Percentiles rank a stretch among this genome's conserved stretches.
These are phyloP conservation scores for Venturia oleaginea DNA, from an alignment of 2,329 filamentous ascomycete genomes.

Conservation along the genomic window DNA sequence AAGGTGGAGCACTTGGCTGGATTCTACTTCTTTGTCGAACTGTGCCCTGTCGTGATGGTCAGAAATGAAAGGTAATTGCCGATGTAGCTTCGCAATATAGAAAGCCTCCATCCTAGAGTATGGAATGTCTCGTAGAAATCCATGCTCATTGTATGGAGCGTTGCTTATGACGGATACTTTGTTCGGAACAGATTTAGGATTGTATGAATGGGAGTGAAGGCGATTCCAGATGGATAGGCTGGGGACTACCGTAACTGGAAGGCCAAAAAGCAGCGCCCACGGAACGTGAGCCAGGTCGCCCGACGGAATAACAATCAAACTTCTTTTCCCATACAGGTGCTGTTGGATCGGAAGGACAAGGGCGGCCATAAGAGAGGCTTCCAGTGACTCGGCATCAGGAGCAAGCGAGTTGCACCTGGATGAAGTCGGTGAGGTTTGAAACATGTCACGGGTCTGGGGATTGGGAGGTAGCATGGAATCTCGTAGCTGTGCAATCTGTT, in stretches of 20 bases:
- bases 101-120: constrained; percentile 17
- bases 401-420: not conserved
- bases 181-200: not conserved
- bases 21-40: constrained; percentile 12
- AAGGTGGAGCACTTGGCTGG: constrained; percentile 15
- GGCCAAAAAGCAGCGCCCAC: constrained; percentile 16
- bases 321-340: not conserved
- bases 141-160: constrained; percentile 12
- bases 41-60: constrained; percentile 13
- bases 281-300: constrained; percentile 16
- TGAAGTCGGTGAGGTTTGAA: not conserved
- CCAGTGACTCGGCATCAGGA: not conserved
- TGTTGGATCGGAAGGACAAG: constrained; percentile 2
- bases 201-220: constrained; percentile 5
- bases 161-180: constrained; percentile 15
- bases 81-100: constrained; percentile 13
- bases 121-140: constrained; percentile 14
- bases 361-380: not conserved
- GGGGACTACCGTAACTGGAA: constrained; percentile 15
- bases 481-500: constrained; percentile 13
- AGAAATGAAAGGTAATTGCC: constrained; percentile 12
- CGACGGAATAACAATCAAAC: constrained; percentile 15
- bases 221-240: constrained; percentile 16
- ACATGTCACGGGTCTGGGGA: not conserved
- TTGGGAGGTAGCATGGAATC: not conserved